Evolutionary conservation across 768 basidiomycete species (phyloP), one percentile per base, ranked within the genome.

Genomic region (Sporobolomyces roseus): DNA sequence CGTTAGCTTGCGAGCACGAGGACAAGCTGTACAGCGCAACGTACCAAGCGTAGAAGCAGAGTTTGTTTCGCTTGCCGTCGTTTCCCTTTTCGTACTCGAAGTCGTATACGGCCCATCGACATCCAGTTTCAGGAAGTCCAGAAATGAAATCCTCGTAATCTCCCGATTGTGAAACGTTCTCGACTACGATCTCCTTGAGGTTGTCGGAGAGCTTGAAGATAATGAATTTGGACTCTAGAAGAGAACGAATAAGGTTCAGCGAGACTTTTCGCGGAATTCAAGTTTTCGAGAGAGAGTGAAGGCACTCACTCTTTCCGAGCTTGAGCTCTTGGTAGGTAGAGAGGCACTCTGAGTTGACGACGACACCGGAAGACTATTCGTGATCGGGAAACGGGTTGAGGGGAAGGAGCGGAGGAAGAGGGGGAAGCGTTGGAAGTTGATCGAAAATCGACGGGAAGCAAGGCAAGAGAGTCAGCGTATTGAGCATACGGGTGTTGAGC

Each of bases 41-140:
- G n/a, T 77, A 96, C 94, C 94, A 99, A 54, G 85, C 84, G 77
- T 85, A 76, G 78, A 97, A 93, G 73, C 82, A 79, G 65, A 97
- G 81, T 83, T 96, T 98, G 82, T 86, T 91, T 79, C 93, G 84
- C 80, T 84, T 86, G 43, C 89, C 89, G 60, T 81, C 84, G 38
- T 82, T 88, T 13, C 82, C 86, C 77, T 83, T 85, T 81, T 87
- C 84, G 75, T 83, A 97, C 74, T 90, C 87, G 70, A 93, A 87
- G 79, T 98, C 93, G 76, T 92, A 73, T 29, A 97, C 84, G n/a
- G 88, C 93, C 85, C 86, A 99, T 80, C 89, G 82, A 77, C 88
- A 90, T 68, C 88, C 84, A 33, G 75, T 75, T 77, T 87, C 84
- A 1, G 93, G 92, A 64, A 98, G 82, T 74, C 87, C 85, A 1